These are phyloP conservation scores for Coleophoma cylindrospora DNA, from an alignment of 2,329 filamentous ascomycete genomes.

Conservation along the genomic window DNA sequence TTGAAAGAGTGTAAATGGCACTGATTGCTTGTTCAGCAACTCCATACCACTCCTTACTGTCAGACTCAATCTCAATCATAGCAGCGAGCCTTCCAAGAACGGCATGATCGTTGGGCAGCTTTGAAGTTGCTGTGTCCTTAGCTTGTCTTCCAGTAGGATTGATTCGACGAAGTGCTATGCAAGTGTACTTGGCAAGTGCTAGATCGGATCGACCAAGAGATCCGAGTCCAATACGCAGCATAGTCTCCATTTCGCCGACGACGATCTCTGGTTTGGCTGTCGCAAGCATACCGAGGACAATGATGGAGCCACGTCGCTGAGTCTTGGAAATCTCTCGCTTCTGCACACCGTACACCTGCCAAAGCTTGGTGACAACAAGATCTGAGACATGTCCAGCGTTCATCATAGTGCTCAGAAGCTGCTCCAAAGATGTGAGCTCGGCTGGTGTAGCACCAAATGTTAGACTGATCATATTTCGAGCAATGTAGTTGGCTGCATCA, in stretches of 20 bases:
- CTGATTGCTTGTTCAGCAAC: constrained; percentile 94
- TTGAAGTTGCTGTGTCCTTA: constrained; percentile 69
- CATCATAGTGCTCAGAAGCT: constrained; percentile 96
- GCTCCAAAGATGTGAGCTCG: constrained; percentile 91
- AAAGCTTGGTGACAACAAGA: constrained; percentile 83
- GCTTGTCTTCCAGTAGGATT: constrained; percentile 77
- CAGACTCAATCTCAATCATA: constrained; percentile 78
- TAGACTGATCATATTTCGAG: constrained; percentile 97
- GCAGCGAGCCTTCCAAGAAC: constrained; percentile 75
- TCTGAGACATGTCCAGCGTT: constrained; percentile 83
- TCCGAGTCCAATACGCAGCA: constrained; percentile 86
- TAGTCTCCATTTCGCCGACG: constrained; percentile 90
- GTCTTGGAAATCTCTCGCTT: constrained; percentile 88
- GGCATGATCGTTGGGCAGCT: constrained; percentile 87
- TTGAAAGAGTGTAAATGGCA: constrained; percentile 90
- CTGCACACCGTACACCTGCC: constrained; percentile 96
- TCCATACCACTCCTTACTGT: constrained; percentile 94
- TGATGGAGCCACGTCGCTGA: constrained; percentile 88
- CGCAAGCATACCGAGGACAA: constrained; percentile 93
- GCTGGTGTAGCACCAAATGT: constrained; percentile 94
- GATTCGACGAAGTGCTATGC: constrained; percentile 86
- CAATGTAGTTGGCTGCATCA: constrained; percentile 91
- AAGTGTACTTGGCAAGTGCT: constrained; percentile 89
- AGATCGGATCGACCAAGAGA: constrained; percentile 75
- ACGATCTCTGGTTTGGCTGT: constrained; percentile 90